phyloP scores from a whole-genome alignment of 805 yeast species.

The Brettanomyces naardenensis region DNA sequence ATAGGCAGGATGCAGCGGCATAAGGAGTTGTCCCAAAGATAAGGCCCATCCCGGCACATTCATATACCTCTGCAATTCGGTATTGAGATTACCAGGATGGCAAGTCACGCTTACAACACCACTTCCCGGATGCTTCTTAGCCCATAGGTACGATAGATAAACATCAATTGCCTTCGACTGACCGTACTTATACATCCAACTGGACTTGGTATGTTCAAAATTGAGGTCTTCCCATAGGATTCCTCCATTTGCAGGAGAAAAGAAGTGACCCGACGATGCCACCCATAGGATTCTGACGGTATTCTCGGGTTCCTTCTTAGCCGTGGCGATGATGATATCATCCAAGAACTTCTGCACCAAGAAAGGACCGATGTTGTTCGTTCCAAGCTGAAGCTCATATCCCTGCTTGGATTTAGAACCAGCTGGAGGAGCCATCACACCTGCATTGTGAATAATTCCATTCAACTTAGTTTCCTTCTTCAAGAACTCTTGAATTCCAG shows the following conservation, averaged over 20 bases:
- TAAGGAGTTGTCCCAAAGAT: not conserved
- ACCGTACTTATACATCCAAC: not conserved
- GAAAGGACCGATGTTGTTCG: constrained; percentile 31
- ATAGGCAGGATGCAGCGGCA: not conserved
- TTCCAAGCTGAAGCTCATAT: constrained; percentile 37
- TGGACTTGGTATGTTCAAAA: not conserved
- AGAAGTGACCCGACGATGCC: constrained; percentile 30
- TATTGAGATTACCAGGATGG: constrained; percentile 5
- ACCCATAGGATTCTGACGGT: constrained; percentile 36
- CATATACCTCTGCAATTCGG: not conserved
- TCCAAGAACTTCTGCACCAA: constrained; percentile 19
- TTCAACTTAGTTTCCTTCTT: constrained; percentile 23
- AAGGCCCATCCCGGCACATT: not conserved
- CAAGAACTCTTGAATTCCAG: constrained; percentile 17
- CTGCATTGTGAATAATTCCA: constrained; percentile 21
- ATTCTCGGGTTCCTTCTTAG: constrained; percentile 10
- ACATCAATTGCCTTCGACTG: constrained; percentile 3
- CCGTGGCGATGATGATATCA: constrained; percentile 29
- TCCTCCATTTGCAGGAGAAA: constrained; percentile 16
- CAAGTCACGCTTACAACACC: constrained; percentile 6
- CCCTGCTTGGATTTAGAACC: constrained; percentile 35
- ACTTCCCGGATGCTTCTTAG: constrained; percentile 6
- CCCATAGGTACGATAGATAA: constrained; percentile 4
- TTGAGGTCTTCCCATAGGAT: not conserved
- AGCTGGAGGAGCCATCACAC: constrained; percentile 33